Evolutionary conservation across 2,329 filamentous ascomycete species (phyloP).

Genomic region (Verticillium tricorpus): DNA sequence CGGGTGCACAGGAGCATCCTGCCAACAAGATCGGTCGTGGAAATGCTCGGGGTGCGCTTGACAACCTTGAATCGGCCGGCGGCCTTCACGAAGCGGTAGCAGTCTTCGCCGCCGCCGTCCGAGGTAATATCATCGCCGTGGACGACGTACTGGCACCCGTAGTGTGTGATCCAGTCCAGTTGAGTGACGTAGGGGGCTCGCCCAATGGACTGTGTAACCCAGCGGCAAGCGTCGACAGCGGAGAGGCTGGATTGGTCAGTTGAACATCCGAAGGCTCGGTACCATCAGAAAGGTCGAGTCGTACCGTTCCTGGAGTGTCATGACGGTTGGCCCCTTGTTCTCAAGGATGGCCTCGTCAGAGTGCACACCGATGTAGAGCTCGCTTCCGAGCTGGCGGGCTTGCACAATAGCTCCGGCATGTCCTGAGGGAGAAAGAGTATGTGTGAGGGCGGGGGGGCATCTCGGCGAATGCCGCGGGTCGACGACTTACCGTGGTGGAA

Average conservation of each 20-base stretch:
- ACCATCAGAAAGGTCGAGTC: slow-evolving; percentile 13
- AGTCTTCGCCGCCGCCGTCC: slow-evolving; percentile 89
- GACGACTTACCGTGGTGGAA: slow-evolving; percentile 76
- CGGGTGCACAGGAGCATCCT: slow-evolving; percentile 96
- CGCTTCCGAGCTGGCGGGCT: slow-evolving; percentile 82
- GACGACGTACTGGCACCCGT: slow-evolving; percentile 91
- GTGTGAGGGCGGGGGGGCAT: neutral
- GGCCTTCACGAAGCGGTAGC: slow-evolving; percentile 95
- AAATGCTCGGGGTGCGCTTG: slow-evolving; percentile 92
- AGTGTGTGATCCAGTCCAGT: slow-evolving; percentile 90
- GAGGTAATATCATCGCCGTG: slow-evolving; percentile 98
- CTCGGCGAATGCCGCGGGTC: neutral
- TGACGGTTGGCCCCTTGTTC: slow-evolving; percentile 97
- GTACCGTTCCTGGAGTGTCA: slow-evolving; percentile 84
- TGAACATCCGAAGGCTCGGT: neutral
- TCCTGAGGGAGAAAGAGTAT: slow-evolving; percentile 42
- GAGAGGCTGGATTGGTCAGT: slow-evolving; percentile 55
- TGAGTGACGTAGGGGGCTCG: slow-evolving; percentile 92
- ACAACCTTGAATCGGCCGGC: slow-evolving; percentile 94
- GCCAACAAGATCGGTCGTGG: slow-evolving; percentile 95
- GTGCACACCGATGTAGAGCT: slow-evolving; percentile 89
- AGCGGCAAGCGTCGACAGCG: slow-evolving; percentile 91
- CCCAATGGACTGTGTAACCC: slow-evolving; percentile 80
- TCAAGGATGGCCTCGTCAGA: slow-evolving; percentile 92
- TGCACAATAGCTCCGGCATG: slow-evolving; percentile 97